phyloP scores from a whole-genome alignment of 306 rosid genomes.

The Acacia crassicarpa region DNA sequence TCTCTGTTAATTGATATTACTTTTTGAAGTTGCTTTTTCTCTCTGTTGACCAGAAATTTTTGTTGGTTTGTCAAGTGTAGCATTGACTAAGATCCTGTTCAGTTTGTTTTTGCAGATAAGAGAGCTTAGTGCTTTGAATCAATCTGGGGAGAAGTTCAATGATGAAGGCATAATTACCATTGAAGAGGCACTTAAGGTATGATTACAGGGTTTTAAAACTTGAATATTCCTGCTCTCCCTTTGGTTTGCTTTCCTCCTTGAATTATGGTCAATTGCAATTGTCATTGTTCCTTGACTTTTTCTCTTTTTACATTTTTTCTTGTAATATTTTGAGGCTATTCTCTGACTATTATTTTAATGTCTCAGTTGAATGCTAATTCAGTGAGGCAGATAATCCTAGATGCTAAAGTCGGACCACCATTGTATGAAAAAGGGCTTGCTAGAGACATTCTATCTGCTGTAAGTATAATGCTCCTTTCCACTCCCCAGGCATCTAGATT shows the following conservation, averaged over 20 bases:
- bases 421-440: slow-evolving; percentile 84
- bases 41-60: neutral
- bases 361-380: slow-evolving; percentile 64
- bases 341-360: slow-evolving; percentile 26
- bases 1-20: slow-evolving; percentile 1
- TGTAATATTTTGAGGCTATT: neutral
- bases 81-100: slow-evolving; percentile 39
- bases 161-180: slow-evolving; percentile 61
- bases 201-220: slow-evolving; percentile 11
- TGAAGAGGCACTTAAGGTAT: slow-evolving; percentile 81
- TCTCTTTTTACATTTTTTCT: neutral
- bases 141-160: slow-evolving; percentile 40
- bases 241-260: slow-evolving; percentile 8
- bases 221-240: neutral
- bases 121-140: slow-evolving; percentile 48
- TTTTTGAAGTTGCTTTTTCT: neutral
- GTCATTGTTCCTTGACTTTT: slow-evolving; percentile 1
- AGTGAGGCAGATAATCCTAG: slow-evolving; percentile 73
- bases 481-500: neutral
- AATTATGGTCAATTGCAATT: slow-evolving; percentile 3
- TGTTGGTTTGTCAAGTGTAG: slow-evolving; percentile 21
- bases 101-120: slow-evolving; percentile 64
- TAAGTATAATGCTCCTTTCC: slow-evolving; percentile 49
- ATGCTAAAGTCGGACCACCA: slow-evolving; percentile 89
- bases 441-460: slow-evolving; percentile 66